Percentiles rank a stretch among this genome's conserved stretches.
phyloP scores from a whole-genome alignment of 208 protist species.

The Kentomonas sorsogonicus region DNA sequence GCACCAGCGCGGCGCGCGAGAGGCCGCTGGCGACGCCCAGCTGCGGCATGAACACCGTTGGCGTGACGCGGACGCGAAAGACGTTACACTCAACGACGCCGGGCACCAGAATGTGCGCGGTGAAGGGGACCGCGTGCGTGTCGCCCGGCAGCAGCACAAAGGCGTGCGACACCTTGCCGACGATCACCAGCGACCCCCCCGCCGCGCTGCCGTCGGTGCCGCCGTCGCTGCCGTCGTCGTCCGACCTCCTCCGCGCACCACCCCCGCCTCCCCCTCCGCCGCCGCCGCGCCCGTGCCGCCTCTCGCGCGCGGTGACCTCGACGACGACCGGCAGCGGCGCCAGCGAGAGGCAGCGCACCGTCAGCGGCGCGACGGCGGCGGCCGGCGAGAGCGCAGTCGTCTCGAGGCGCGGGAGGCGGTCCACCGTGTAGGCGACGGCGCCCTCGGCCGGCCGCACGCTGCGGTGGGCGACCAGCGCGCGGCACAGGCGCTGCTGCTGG shows the following conservation, averaged over 20 bases:
- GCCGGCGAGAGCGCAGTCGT: slow-evolving; percentile 21
- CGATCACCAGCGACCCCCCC: slow-evolving; percentile 36
- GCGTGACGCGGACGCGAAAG: slow-evolving; percentile 41
- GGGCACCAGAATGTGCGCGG: slow-evolving; percentile 45
- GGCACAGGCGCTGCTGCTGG: slow-evolving; percentile 44
- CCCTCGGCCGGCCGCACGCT: slow-evolving; percentile 48
- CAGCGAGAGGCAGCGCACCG: slow-evolving; percentile 59
- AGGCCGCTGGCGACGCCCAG: background rate
- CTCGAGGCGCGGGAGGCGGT: slow-evolving; percentile 14
- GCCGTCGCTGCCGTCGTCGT: background rate
- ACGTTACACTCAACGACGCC: slow-evolving; percentile 67
- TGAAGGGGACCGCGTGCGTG: slow-evolving; percentile 44
- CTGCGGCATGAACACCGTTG: slow-evolving; percentile 23
- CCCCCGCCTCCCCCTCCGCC: background rate
- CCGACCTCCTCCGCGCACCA: slow-evolving; percentile 11
- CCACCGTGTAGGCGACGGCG: slow-evolving; percentile 31
- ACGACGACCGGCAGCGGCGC: slow-evolving; percentile 60
- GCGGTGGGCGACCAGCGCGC: slow-evolving; percentile 23
- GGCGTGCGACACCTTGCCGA: slow-evolving; percentile 46
- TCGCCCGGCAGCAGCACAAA: slow-evolving; percentile 71
- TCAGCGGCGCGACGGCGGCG: slow-evolving; percentile 34
- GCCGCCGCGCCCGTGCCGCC: background rate
- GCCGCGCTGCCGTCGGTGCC: background rate
- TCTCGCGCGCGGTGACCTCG: slow-evolving; percentile 23
- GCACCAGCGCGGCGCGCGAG: slow-evolving; percentile 3